A percentile compares a stretch with the other conserved stretches of the same genome.
These are phyloP conservation scores for Terfezia boudieri DNA, from an alignment of 495 filamentous ascomycete genomes.

Conservation along the genomic window DNA sequence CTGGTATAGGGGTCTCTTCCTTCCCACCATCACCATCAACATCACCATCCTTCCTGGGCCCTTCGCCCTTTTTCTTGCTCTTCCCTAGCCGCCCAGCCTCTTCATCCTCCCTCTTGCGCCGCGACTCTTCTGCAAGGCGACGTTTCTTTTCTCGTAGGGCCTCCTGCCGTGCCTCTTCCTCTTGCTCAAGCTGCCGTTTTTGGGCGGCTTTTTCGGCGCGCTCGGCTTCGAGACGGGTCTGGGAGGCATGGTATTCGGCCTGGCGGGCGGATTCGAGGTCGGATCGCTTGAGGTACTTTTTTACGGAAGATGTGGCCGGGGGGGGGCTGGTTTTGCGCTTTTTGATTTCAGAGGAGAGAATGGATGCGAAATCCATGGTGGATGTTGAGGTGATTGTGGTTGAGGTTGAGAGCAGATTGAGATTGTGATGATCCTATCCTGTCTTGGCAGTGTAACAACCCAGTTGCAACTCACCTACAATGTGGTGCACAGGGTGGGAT, in stretches of 20 bases:
- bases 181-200: constrained; percentile 83
- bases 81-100: constrained; percentile 22
- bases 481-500: too few species aligned
- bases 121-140: constrained; percentile 58
- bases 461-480: too few species aligned
- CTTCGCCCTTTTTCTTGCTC: constrained; percentile 32
- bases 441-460: too few species aligned
- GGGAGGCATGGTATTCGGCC: constrained; percentile 59
- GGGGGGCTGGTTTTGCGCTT: constrained; percentile 29
- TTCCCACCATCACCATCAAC: constrained; percentile 9
- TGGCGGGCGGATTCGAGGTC: constrained; percentile 68
- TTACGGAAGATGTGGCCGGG: constrained; percentile 22
- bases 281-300: constrained; percentile 71
- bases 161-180: constrained; percentile 42
- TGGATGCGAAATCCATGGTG: constrained; percentile 78
- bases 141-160: constrained; percentile 59
- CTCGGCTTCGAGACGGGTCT: constrained; percentile 41
- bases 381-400: too few species aligned
- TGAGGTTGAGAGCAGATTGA: too few species aligned
- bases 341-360: constrained; percentile 83
- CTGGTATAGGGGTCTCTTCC: background rate
- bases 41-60: constrained; percentile 38
- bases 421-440: too few species aligned
- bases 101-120: constrained; percentile 40
- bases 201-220: constrained; percentile 41